phyloP scores from a whole-genome alignment of 257 asterid species.

The Solanum corneliomulleri region DNA sequence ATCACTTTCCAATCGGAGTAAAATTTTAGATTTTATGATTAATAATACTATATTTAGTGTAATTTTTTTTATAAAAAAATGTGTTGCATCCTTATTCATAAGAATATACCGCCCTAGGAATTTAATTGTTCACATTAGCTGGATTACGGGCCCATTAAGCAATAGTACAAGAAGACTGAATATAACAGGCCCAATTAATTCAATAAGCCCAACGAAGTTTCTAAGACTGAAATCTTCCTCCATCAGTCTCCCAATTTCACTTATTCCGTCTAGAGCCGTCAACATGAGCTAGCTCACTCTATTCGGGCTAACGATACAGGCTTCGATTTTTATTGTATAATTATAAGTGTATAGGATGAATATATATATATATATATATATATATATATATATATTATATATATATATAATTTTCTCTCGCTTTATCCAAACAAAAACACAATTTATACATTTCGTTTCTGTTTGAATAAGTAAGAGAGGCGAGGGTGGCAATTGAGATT shows the following conservation, averaged over 20 bases:
- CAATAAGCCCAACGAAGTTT: not conserved
- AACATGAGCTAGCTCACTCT: accelerated
- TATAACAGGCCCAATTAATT: not conserved
- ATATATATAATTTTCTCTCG: too few relatives aligned
- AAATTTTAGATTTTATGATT: not conserved
- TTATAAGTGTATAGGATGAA: too few relatives aligned
- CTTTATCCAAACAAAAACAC: accelerated
- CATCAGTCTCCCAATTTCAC: not conserved
- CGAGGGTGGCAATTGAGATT: too few relatives aligned
- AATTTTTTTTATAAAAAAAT: too few relatives aligned
- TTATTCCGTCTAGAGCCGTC: not conserved
- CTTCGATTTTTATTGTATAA: too few relatives aligned
- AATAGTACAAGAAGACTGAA: not conserved
- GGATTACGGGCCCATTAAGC: not conserved
- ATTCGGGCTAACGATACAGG: accelerated
- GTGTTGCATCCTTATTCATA: not conserved
- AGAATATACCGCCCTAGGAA: not conserved
- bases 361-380: accelerated
- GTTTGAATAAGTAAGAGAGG: too few relatives aligned
- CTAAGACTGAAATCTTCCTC: not conserved
- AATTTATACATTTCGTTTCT: too few relatives aligned
- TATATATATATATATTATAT: accelerated
- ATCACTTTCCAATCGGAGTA: not conserved
- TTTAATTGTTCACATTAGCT: not conserved
- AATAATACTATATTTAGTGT: not conserved